Conservation (phyloP, 805 yeast genomes). For the Kodamaea sagamina region DNA sequence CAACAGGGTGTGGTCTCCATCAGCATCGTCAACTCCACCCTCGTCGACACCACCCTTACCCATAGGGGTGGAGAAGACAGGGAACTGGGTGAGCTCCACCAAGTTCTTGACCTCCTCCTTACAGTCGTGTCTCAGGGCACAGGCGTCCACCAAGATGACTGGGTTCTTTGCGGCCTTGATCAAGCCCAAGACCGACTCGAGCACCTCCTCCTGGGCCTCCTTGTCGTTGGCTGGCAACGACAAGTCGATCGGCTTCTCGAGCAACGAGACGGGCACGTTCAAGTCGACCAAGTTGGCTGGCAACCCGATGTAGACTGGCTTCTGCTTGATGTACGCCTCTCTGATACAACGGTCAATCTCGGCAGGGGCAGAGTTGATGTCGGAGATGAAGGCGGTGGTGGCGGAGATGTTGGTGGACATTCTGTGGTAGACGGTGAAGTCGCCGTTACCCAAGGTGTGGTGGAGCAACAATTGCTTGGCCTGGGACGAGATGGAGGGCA, state of each 20-base stretch:
- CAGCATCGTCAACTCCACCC: slow-evolving; percentile 13
- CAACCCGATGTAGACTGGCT: slow-evolving; percentile 37
- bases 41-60: slow-evolving; percentile 32
- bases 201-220: slow-evolving; percentile 35
- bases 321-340: slow-evolving; percentile 35
- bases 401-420: slow-evolving; percentile 37
- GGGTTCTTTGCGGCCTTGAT: slow-evolving; percentile 28
- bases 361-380: slow-evolving; percentile 29
- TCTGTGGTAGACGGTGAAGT: slow-evolving; percentile 40
- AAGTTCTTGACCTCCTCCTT: slow-evolving; percentile 26
- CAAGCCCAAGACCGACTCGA: slow-evolving; percentile 26
- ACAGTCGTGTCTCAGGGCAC: slow-evolving; percentile 32
- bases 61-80: slow-evolving; percentile 33
- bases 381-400: slow-evolving; percentile 33
- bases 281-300: slow-evolving; percentile 40
- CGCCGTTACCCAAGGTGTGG: slow-evolving; percentile 47
- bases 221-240: slow-evolving; percentile 30
- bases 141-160: slow-evolving; percentile 33
- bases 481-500: slow-evolving; percentile 35
- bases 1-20: slow-evolving; percentile 20
- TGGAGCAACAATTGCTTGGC: slow-evolving; percentile 42
- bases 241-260: slow-evolving; percentile 33
- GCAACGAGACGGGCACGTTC: slow-evolving; percentile 30
- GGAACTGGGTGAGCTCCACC: slow-evolving; percentile 29
- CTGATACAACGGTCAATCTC: slow-evolving; percentile 36